A percentile compares a stretch with the other conserved stretches of the same genome.
These are phyloP conservation scores for Hanseniaspora valbyensis DNA, from an alignment of 805 yeast genomes.

Conservation along the genomic window DNA sequence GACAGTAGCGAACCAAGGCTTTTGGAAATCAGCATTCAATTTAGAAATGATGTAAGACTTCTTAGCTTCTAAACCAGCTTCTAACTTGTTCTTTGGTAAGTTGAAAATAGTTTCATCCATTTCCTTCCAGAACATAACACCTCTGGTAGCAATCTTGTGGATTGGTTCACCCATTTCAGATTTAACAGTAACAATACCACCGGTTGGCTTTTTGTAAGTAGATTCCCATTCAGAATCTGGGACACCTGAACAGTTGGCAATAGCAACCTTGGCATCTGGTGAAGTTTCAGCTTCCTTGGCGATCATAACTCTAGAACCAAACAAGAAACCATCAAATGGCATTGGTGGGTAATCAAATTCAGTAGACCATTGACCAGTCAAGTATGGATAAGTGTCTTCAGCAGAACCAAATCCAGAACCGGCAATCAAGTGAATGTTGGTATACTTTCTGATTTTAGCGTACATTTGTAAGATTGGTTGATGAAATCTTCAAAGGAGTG, in stretches of 20 bases:
- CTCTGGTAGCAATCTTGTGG: constrained; percentile 96
- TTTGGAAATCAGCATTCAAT: constrained; percentile 90
- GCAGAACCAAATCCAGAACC: constrained; percentile 98
- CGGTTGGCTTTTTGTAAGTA: constrained; percentile 88
- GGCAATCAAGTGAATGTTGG: constrained; percentile 82
- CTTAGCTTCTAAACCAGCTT: constrained; percentile 71
- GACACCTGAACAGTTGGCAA: constrained; percentile 84
- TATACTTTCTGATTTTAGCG: constrained; percentile 79
- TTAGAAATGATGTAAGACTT: constrained; percentile 73
- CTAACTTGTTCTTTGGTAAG: constrained; percentile 77
- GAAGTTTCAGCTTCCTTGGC: constrained; percentile 95
- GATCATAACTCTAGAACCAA: constrained; percentile 95
- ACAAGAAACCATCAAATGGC: constrained; percentile 97
- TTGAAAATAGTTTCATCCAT: constrained; percentile 87
- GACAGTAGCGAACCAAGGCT: constrained; percentile 88
- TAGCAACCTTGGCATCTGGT: constrained; percentile 84
- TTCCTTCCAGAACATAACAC: constrained; percentile 95
- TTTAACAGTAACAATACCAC: constrained; percentile 91
- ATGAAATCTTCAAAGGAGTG: constrained; percentile 98
- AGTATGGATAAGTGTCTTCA: constrained; percentile 93
- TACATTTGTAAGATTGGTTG: constrained; percentile 95
- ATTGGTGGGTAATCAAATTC: constrained; percentile 84
- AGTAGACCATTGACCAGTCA: constrained; percentile 94
- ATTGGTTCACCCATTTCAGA: constrained; percentile 99
- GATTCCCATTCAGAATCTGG: constrained; percentile 82